Percentiles rank a stretch among this genome's conserved stretches.
Conservation (phyloP, 2,329 filamentous ascomycete species). For the Penicillium oxalicum region DNA sequence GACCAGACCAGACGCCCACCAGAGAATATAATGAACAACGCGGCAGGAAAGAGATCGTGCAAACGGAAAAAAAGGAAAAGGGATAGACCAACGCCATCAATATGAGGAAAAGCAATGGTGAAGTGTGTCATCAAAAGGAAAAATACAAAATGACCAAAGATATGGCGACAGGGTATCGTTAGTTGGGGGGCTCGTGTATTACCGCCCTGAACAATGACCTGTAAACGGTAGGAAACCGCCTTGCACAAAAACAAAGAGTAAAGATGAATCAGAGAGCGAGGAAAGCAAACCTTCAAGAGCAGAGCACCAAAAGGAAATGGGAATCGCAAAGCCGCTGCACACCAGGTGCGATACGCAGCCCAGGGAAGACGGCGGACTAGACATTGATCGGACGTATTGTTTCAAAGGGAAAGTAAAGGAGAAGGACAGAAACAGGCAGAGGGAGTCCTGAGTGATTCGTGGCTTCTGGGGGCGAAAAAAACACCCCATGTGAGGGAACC, state of each 20-base stretch:
- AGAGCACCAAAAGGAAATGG: background rate
- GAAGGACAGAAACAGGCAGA: background rate
- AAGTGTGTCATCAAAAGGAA: slow-evolving; percentile 5
- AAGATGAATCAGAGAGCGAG: slow-evolving; percentile 5
- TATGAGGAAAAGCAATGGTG: slow-evolving; percentile 5
- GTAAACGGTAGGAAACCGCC: slow-evolving; percentile 12
- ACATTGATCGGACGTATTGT: background rate
- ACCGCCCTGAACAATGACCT: slow-evolving; percentile 35
- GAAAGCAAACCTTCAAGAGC: background rate
- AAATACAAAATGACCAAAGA: slow-evolving; percentile 11
- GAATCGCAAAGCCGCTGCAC: slow-evolving; percentile 6
- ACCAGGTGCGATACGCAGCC: slow-evolving; percentile 7
- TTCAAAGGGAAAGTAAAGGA: background rate
- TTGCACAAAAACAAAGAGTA: slow-evolving; percentile 14
- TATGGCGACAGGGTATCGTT: slow-evolving; percentile 36
- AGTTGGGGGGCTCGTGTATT: slow-evolving; percentile 38
- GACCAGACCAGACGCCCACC: no score
- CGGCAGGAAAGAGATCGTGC: no score
- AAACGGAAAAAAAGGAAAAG: no score
- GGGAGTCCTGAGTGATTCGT: background rate
- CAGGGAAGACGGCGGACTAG: background rate
- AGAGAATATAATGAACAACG: background rate
- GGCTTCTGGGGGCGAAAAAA: no score
- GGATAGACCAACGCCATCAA: slow-evolving; percentile 19
- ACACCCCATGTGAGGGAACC: no score